Evolutionary conservation across 495 filamentous ascomycete species (phyloP).

Genomic region (Neurospora terricola): DNA sequence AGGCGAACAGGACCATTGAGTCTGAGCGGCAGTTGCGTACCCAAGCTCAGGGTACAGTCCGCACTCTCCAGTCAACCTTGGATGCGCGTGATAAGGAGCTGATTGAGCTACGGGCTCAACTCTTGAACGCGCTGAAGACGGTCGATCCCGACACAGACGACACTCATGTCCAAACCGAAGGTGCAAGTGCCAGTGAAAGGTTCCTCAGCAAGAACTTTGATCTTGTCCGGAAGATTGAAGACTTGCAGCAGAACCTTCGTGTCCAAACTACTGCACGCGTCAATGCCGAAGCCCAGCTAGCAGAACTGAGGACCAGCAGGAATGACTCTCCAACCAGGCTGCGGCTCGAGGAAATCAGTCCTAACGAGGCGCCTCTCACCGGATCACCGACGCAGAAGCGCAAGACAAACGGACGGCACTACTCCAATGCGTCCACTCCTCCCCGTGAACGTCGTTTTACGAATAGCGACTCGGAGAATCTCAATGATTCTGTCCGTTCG

Average conservation of each 20-base stretch:
- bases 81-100: constrained; percentile 73
- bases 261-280: constrained; percentile 74
- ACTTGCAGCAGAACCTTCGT: constrained; percentile 74
- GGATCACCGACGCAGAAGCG: constrained; percentile 70
- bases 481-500: constrained; percentile 70
- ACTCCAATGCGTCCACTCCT: constrained; percentile 67
- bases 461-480: constrained; percentile 49
- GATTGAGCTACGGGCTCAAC: constrained; percentile 63
- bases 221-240: constrained; percentile 79
- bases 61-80: constrained; percentile 66
- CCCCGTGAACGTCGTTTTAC: constrained; percentile 44
- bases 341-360: constrained; percentile 73
- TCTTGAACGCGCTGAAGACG: constrained; percentile 72
- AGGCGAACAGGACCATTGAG: constrained; percentile 80
- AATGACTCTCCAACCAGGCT: constrained; percentile 63
- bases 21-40: constrained; percentile 77
- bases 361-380: constrained; percentile 67
- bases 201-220: constrained; percentile 56
- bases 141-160: constrained; percentile 61
- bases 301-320: constrained; percentile 67
- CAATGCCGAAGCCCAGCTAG: constrained; percentile 75
- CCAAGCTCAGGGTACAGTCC: constrained; percentile 79
- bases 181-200: constrained; percentile 32
- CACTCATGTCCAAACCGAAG: constrained; percentile 32
- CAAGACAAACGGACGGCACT: constrained; percentile 61